phyloP scores from a whole-genome alignment of 306 rosid species.

The Pyrus pyrifolia region DNA sequence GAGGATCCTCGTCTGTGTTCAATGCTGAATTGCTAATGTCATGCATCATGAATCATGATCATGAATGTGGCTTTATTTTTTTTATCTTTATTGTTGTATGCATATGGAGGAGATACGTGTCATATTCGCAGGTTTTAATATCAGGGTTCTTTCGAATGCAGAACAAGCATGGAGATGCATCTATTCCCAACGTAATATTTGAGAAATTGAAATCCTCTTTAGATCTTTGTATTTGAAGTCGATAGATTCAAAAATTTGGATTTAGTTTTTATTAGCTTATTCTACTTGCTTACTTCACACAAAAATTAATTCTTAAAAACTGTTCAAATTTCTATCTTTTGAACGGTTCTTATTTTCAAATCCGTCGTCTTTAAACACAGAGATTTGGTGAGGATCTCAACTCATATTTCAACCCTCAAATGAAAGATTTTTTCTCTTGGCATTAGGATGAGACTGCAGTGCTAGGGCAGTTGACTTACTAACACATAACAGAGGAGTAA shows the following conservation, averaged over 20 bases:
- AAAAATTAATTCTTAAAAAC: no score
- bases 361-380: fast-evolving
- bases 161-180: neutral
- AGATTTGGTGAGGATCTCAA: no score
- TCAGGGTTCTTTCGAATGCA: neutral
- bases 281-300: no score
- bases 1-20: no score
- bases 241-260: no score
- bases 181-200: constrained; percentile 6
- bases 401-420: neutral
- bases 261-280: no score
- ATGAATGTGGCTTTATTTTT: neutral
- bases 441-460: neutral
- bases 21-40: neutral
- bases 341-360: fast-evolving
- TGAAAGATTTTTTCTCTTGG: neutral
- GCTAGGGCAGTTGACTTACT: neutral
- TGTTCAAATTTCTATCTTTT: fast-evolving
- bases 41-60: neutral
- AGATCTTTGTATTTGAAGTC: neutral
- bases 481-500: neutral
- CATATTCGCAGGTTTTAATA: neutral
- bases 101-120: neutral
- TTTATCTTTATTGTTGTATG: neutral
- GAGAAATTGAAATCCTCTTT: neutral